Evolutionary conservation across 73 alveolate species (phyloP).

Genomic region (Uronychia setigera): DNA sequence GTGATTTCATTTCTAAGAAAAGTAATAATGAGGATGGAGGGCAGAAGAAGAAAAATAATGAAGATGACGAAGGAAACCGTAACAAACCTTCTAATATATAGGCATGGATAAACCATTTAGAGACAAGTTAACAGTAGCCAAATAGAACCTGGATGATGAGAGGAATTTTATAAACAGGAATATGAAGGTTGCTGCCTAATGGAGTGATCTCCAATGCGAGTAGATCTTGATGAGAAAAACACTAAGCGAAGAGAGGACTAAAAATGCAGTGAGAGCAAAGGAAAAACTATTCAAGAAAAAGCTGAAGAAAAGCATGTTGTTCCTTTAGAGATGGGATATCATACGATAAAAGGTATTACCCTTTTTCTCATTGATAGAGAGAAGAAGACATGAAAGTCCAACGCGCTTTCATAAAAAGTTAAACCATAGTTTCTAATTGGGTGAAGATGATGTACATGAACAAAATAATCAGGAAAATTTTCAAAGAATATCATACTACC

Average conservation of each 20-base stretch:
- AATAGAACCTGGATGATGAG: neutral
- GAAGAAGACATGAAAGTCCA: neutral
- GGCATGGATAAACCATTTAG: neutral
- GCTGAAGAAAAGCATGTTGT: neutral
- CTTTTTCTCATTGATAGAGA: neutral
- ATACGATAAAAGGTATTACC: neutral
- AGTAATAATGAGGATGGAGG: neutral
- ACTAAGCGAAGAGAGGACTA: neutral
- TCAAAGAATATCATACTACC: neutral
- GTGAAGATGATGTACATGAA: neutral
- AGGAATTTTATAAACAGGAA: neutral
- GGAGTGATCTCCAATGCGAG: neutral
- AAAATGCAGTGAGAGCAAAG: neutral
- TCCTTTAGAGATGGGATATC: neutral
- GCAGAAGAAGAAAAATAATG: neutral
- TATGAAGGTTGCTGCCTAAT: neutral
- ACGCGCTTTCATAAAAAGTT: neutral
- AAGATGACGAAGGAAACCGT: neutral
- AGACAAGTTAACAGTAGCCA: neutral
- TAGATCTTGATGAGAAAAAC: neutral
- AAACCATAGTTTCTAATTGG: neutral
- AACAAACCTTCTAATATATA: too few relatives aligned
- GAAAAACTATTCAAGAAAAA: neutral
- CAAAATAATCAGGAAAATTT: neutral
- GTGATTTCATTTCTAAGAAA: neutral